A percentile compares a stretch with the other conserved stretches of the same genome.
Conservation (phyloP, 1,139 yeast species). For the Candida mesenterica region DNA sequence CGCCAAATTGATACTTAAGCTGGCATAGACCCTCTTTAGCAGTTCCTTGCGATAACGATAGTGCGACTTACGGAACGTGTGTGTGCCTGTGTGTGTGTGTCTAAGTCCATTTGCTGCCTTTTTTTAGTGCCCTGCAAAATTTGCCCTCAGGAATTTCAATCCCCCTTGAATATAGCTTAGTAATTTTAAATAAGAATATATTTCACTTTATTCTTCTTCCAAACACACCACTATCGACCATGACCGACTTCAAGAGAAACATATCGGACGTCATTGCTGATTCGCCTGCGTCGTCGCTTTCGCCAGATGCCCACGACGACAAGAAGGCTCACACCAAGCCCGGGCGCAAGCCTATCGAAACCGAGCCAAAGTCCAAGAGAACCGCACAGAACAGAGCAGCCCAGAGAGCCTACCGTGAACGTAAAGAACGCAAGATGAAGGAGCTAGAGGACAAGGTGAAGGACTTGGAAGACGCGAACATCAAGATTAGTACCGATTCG, state of each 20-base stretch:
- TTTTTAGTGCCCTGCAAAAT: too few relatives aligned
- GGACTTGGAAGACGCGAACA: slow-evolving; percentile 66
- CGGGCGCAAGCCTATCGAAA: slow-evolving; percentile 70
- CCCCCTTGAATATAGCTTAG: neutral
- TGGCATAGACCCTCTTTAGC: too few relatives aligned
- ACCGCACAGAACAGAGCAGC: slow-evolving; percentile 98
- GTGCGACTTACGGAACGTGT: too few relatives aligned
- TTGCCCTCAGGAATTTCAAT: too few relatives aligned
- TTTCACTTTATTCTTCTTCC: slow-evolving; percentile 1
- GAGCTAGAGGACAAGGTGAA: slow-evolving; percentile 81
- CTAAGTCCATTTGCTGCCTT: too few relatives aligned
- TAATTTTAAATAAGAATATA: neutral
- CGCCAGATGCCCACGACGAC: slow-evolving; percentile 29
- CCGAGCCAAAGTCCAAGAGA: slow-evolving; percentile 81
- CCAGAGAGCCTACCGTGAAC: slow-evolving; percentile 92
- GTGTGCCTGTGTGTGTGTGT: too few relatives aligned
- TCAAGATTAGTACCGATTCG: slow-evolving; percentile 63
- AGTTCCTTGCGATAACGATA: too few relatives aligned
- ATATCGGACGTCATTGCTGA: slow-evolving; percentile 25
- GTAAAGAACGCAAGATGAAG: slow-evolving; percentile 84
- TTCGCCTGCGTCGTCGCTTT: slow-evolving; percentile 12
- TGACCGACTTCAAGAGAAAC: slow-evolving; percentile 40
- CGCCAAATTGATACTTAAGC: too few relatives aligned
- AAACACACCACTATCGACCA: slow-evolving; percentile 8
- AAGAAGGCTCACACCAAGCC: slow-evolving; percentile 44